Evolutionary conservation across 495 filamentous ascomycete genomes (phyloP), one percentile per base, ranked within the genome.

Genomic region (Echria macrotheca): DNA sequence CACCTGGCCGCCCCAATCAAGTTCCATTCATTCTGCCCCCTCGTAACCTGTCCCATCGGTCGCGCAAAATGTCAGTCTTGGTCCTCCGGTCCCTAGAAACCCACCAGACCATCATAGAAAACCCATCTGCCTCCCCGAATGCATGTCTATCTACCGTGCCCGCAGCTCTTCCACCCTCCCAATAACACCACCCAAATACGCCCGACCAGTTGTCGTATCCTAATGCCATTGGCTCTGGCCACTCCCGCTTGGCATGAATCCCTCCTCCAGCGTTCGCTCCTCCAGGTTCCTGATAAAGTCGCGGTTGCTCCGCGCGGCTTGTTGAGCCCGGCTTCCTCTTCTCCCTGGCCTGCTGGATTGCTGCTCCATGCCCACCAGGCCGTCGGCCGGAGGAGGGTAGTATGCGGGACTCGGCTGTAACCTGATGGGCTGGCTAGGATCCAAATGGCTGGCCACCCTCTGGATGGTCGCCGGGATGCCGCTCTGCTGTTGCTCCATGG

Each of bases 371-470:
- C 70, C 66, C 2, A 56, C 78, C 35, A 85, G 78, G 6, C 89
- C 91, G 52, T 96, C 93, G 2, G 87, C 80, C n/a, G 91, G 91
- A 7, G 93, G 93, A 12, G 93, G 94, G 56, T 96, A 97, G 66
- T 99, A 99, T 6, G 94, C 94, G 2, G 94, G 94, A 50, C 89
- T 96, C 5, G 94, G 94, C 61, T 99, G 94, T 31, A 96, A 66
- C 36, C 94, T 77, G 59, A 99, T 97, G 0, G 94, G 94, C 26
- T 90, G 87, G 49, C 80, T 96, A 4, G 94, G 94, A 61, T 99
- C 91, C 41, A 99, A 82, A 65, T 96, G 93, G 61, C 89, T 95
- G 9, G 91, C 91, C n/a, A 97, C 93, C 49, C 94, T 74, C 62
- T 99, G 94, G 44, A 99, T 90, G 0, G 90, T 83, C 8, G 87